Percentiles rank a stretch among this genome's conserved stretches.
phyloP scores from a whole-genome alignment of 305 asterid species.

The Lippia alba region DNA sequence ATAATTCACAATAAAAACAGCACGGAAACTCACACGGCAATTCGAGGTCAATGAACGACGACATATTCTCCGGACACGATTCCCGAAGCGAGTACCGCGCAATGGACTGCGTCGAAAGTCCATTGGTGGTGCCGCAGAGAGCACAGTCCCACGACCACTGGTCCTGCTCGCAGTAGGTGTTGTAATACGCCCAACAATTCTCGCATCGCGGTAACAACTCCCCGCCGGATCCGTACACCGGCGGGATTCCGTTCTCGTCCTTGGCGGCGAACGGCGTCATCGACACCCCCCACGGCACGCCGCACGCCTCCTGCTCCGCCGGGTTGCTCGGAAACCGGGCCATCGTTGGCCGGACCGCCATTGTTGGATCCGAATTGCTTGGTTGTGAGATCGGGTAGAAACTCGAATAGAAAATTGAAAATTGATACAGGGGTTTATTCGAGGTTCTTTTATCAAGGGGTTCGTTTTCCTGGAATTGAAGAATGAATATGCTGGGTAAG shows the following conservation, averaged over 20 bases:
- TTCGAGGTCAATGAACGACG: conserved; percentile 92
- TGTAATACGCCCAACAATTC: conserved; percentile 96
- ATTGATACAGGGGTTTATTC: conserved; percentile 36
- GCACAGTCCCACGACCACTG: conserved; percentile 98
- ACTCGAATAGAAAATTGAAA: neutral
- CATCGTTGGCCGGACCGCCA: conserved; percentile 90
- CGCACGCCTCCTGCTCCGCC: conserved; percentile 72
- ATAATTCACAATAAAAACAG: conserved; percentile 3
- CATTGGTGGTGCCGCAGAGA: conserved; percentile 92
- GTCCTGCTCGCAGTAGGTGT: conserved; percentile 89
- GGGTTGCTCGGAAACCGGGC: conserved; percentile 77
- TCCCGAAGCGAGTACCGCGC: conserved; percentile 76
- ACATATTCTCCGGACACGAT: conserved; percentile 78
- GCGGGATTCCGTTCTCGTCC: conserved; percentile 89
- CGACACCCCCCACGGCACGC: conserved; percentile 91
- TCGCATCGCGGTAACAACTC: conserved; percentile 86
- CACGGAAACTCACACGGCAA: conserved; percentile 62
- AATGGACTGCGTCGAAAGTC: conserved; percentile 71
- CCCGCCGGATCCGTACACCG: conserved; percentile 92
- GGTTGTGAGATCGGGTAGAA: conserved; percentile 1
- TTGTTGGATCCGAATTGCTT: conserved; percentile 43
- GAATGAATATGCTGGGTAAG: conserved; percentile 23
- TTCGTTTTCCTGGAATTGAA: neutral
- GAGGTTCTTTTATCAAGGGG: conserved; percentile 28
- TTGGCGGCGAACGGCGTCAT: conserved; percentile 82